A percentile compares a stretch with the other conserved stretches of the same genome.
These are phyloP conservation scores for Eutreptiella sp. DNA, from an alignment of 208 protist species.

Conservation along the genomic window DNA sequence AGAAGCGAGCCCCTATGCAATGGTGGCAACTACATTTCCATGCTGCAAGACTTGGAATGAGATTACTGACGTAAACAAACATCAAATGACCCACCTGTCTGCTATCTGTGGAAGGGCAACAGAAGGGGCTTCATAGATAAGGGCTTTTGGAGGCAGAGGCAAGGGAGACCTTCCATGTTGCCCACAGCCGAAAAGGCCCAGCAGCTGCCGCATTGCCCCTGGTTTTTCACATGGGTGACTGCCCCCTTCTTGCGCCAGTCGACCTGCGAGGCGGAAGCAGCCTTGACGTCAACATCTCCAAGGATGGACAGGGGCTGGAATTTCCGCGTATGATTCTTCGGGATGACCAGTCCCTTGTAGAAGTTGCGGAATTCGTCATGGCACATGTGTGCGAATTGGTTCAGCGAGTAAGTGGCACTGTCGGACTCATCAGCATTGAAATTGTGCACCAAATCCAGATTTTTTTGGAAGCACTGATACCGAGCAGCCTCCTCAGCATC, in stretches of 20 bases:
- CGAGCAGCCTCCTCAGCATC: slow-evolving; percentile 38
- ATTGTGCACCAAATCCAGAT: slow-evolving; percentile 35
- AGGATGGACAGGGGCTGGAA: background rate
- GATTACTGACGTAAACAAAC: too few species aligned
- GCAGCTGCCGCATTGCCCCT: slow-evolving; percentile 85
- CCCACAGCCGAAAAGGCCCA: slow-evolving; percentile 83
- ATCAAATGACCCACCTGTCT: too few species aligned
- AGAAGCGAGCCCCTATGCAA: too few species aligned
- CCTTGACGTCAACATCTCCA: background rate
- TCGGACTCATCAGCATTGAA: slow-evolving; percentile 47
- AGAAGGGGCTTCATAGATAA: too few species aligned
- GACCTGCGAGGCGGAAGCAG: slow-evolving; percentile 11
- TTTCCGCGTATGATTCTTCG: slow-evolving; percentile 19
- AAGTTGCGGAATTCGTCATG: slow-evolving; percentile 51
- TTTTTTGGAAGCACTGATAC: slow-evolving; percentile 40
- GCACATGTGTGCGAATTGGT: slow-evolving; percentile 55
- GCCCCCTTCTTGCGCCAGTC: slow-evolving; percentile 75
- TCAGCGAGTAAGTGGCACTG: slow-evolving; percentile 50
- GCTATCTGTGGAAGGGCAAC: too few species aligned
- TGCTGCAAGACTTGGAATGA: too few species aligned
- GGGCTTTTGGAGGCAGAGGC: too few species aligned
- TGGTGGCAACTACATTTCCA: too few species aligned
- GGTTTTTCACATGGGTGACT: slow-evolving; percentile 84
- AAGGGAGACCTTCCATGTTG: slow-evolving; percentile 59
- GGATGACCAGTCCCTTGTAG: slow-evolving; percentile 41